These are phyloP conservation scores for Russula virescens DNA, from an alignment of 768 basidiomycete species.

Conservation along the genomic window DNA sequence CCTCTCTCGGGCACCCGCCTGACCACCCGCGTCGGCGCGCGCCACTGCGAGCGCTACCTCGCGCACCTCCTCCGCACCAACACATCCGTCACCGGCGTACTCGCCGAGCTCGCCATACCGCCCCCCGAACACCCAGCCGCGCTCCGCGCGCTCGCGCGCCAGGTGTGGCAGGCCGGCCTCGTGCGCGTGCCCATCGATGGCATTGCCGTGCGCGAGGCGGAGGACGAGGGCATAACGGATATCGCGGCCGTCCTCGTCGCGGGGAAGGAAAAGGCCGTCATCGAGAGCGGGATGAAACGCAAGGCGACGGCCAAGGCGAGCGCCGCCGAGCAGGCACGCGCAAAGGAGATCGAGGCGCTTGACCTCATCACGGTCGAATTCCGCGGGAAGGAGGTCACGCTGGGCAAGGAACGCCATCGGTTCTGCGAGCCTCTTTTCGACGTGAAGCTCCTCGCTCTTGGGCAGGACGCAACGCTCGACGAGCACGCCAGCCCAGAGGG, in stretches of 20 bases:
- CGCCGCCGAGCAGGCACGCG: constrained; percentile 75
- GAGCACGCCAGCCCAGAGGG: constrained; percentile 25
- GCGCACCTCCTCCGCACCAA: constrained; percentile 68
- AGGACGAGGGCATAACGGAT: constrained; percentile 84
- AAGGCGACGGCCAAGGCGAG: constrained; percentile 64
- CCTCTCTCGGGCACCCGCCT: constrained; percentile 49
- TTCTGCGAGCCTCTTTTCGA: constrained; percentile 91
- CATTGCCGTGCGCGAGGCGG: constrained; percentile 39
- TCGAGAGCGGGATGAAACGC: constrained; percentile 79
- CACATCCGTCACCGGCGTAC: constrained; percentile 50
- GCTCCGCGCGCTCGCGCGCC: constrained; percentile 58
- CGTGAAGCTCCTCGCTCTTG: constrained; percentile 45
- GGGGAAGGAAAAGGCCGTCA: constrained; percentile 86
- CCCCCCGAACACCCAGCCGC: constrained; percentile 32
- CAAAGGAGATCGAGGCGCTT: constrained; percentile 74
- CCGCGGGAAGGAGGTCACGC: constrained; percentile 58
- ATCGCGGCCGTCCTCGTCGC: constrained; percentile 87
- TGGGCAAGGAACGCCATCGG: constrained; percentile 85
- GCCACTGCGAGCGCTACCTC: constrained; percentile 70
- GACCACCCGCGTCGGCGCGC: constrained; percentile 58
- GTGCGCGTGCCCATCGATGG: constrained; percentile 73
- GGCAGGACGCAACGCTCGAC: constrained; percentile 14
- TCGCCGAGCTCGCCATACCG: constrained; percentile 45
- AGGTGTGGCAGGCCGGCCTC: constrained; percentile 58
- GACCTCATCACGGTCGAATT: constrained; percentile 78